Evolutionary conservation across 495 filamentous ascomycete genomes (phyloP).

Genomic region (Corynascus novoguineensis): DNA sequence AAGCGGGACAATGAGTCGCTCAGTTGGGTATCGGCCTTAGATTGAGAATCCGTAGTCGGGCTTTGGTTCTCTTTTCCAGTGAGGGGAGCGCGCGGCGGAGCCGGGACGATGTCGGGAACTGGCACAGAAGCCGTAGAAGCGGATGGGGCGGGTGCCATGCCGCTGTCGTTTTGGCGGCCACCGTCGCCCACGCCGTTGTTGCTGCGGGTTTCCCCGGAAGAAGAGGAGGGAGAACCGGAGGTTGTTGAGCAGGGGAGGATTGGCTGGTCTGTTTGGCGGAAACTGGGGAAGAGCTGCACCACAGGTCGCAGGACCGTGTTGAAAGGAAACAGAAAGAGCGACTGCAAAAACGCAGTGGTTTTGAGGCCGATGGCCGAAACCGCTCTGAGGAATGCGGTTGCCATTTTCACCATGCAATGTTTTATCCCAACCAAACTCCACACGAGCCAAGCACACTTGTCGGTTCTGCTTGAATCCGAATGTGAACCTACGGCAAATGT

Average conservation of each 20-base stretch:
- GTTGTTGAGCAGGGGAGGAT: constrained; percentile 6
- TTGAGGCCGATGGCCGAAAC: constrained; percentile 24
- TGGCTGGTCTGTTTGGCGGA: constrained; percentile 4
- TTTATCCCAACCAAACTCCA: neutral
- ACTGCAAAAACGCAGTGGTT: constrained; percentile 23
- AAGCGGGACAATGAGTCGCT: constrained; percentile 4
- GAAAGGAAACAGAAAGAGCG: constrained; percentile 23
- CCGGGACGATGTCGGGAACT: constrained; percentile 19
- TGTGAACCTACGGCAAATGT: too few species aligned
- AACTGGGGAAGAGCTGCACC: constrained; percentile 14
- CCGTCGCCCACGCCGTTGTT: neutral
- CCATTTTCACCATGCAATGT: constrained; percentile 19
- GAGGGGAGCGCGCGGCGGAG: constrained; percentile 16
- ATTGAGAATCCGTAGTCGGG: neutral
- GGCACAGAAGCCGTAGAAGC: constrained; percentile 10
- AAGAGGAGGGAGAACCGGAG: neutral
- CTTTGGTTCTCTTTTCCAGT: constrained; percentile 15
- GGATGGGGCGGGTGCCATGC: constrained; percentile 14
- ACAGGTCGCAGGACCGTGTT: constrained; percentile 15
- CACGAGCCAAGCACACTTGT: neutral
- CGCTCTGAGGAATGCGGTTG: constrained; percentile 22
- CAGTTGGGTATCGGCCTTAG: constrained; percentile 6
- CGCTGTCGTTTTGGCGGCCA: neutral
- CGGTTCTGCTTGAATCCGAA: too few species aligned
- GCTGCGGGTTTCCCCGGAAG: constrained; percentile 1